phyloP scores from a whole-genome alignment of 192 early-diverging fungal genomes.

The Backusella morwellensis region DNA sequence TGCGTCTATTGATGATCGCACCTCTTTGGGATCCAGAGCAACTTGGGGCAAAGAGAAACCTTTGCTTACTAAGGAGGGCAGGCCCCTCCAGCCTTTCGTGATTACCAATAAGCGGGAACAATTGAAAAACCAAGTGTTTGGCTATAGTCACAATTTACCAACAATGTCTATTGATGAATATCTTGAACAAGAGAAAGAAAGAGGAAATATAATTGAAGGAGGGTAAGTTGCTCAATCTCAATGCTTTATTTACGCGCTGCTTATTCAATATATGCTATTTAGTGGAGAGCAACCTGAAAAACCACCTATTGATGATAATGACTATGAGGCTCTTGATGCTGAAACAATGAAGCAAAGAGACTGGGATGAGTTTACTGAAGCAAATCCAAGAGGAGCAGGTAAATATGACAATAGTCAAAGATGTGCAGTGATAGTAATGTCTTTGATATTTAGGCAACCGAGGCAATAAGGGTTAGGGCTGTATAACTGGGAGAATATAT shows the following conservation, averaged over 20 bases:
- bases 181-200: slow-evolving; percentile 77
- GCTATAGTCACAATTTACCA: slow-evolving; percentile 83
- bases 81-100: slow-evolving; percentile 83
- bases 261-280: background rate
- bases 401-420: slow-evolving; percentile 34
- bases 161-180: slow-evolving; percentile 98
- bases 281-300: slow-evolving; percentile 67
- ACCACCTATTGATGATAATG: slow-evolving; percentile 71
- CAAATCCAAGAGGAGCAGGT: slow-evolving; percentile 72
- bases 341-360: slow-evolving; percentile 81
- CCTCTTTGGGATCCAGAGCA: background rate
- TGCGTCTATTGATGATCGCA: slow-evolving; percentile 21
- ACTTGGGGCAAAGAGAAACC: slow-evolving; percentile 13
- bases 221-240: slow-evolving; percentile 44
- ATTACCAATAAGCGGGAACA: slow-evolving; percentile 75
- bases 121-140: slow-evolving; percentile 75
- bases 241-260: background rate
- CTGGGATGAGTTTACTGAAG: slow-evolving; percentile 91
- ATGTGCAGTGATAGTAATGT: background rate
- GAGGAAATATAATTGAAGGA: slow-evolving; percentile 88
- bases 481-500: background rate
- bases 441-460: slow-evolving; percentile 12
- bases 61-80: slow-evolving; percentile 49
- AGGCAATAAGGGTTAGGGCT: slow-evolving; percentile 29
- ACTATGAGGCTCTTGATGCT: slow-evolving; percentile 78